phyloP scores from a whole-genome alignment of 495 filamentous ascomycete genomes.

The Pseudoneurospora amorphoporcata region DNA sequence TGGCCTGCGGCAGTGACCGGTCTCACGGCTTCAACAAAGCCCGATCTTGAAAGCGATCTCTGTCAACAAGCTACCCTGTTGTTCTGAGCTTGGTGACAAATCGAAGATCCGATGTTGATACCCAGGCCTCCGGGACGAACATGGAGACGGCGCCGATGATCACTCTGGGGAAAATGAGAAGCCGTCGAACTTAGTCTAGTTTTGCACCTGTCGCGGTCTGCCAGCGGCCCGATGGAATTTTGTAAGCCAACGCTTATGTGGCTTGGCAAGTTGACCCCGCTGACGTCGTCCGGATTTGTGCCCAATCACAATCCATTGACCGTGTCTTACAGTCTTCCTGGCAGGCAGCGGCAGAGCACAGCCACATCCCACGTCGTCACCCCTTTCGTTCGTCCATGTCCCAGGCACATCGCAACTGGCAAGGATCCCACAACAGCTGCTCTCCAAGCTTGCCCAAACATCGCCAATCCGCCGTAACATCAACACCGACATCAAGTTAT shows the following conservation, averaged over 20 bases:
- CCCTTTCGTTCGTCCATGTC: conserved; percentile 1
- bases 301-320: conserved; percentile 2
- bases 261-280: background rate
- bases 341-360: conserved; percentile 7
- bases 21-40: background rate
- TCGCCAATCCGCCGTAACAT: background rate
- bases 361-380: conserved; percentile 21
- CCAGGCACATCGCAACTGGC: background rate
- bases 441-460: background rate
- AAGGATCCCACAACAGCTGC: background rate
- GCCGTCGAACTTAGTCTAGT: background rate
- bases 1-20: background rate
- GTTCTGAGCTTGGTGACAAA: background rate
- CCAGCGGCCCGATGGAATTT: background rate
- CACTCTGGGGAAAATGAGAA: background rate
- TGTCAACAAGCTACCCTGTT: background rate
- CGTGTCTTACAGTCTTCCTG: background rate
- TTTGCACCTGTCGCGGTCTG: background rate
- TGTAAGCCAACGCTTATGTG: background rate
- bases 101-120: background rate
- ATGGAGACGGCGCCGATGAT: background rate
- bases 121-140: background rate
- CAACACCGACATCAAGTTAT: background rate
- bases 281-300: conserved; percentile 10
- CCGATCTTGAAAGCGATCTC: background rate